Evolutionary conservation across 1,139 yeast species (phyloP).

Genomic region (Geotrichum cucujoidarum): DNA sequence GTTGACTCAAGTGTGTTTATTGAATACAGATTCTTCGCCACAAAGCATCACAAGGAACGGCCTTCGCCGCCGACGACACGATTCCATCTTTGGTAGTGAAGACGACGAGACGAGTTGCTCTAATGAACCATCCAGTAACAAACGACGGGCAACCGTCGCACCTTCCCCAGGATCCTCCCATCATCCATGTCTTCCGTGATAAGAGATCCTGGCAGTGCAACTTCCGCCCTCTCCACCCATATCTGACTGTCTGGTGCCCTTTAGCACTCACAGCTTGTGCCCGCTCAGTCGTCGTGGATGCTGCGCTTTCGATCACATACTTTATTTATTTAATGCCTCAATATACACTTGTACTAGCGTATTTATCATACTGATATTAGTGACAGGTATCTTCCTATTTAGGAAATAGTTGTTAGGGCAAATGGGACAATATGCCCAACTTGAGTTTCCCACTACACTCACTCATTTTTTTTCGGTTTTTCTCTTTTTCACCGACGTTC

Average conservation of each 20-base stretch:
- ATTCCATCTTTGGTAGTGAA: neutral
- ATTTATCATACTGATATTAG: neutral
- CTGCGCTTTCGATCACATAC: no score
- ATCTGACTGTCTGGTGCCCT: no score
- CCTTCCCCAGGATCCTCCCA: no score
- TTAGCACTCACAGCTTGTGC: no score
- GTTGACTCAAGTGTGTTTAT: conserved; percentile 48
- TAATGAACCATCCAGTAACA: neutral
- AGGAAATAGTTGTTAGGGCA: conserved; percentile 1
- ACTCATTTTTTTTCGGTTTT: neutral
- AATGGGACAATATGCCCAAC: no score
- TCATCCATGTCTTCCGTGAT: no score
- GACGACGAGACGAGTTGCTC: neutral
- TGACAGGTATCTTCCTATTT: conserved; percentile 1
- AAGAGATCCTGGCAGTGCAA: no score
- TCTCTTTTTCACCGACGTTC: neutral
- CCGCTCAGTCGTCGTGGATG: no score
- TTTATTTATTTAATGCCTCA: conserved; percentile 2
- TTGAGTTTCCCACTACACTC: neutral
- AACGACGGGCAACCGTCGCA: no score
- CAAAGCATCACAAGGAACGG: neutral
- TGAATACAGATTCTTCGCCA: conserved; percentile 30
- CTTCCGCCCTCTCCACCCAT: no score
- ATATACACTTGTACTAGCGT: neutral
- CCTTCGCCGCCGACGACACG: conserved; percentile 1